Percentiles rank a stretch among this genome's conserved stretches.
These are phyloP conservation scores for Juncus effusus DNA, from an alignment of 176 grass and related monocot species.

Conservation along the genomic window DNA sequence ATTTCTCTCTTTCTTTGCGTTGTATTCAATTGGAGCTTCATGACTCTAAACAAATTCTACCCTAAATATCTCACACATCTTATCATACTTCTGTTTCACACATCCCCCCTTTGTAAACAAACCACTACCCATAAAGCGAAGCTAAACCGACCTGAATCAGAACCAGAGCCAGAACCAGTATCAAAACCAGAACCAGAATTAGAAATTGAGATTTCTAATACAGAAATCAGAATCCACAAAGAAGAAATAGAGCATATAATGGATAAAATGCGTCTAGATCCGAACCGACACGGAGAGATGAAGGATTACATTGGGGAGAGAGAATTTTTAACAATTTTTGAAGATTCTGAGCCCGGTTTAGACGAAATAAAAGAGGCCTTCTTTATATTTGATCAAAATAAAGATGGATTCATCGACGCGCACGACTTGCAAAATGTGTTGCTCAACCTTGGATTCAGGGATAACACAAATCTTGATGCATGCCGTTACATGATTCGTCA, in stretches of 20 bases:
- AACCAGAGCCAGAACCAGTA: no score
- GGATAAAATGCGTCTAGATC: not conserved
- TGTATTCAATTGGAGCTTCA: constrained; percentile 1
- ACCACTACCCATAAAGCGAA: not conserved
- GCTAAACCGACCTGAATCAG: not conserved
- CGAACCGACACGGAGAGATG: constrained; percentile 8
- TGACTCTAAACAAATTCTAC: constrained; percentile 16
- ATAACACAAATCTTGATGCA: constrained; percentile 28
- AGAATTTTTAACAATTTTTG: constrained; percentile 48
- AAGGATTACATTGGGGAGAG: constrained; percentile 12
- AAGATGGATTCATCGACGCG: constrained; percentile 68
- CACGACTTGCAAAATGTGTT: constrained; percentile 50
- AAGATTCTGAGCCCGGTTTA: constrained; percentile 73
- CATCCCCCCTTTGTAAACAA: not conserved
- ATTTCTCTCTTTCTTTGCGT: not conserved
- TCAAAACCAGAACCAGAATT: not conserved
- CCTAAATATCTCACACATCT: constrained; percentile 1
- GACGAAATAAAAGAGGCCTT: constrained; percentile 59
- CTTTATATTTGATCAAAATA: constrained; percentile 56
- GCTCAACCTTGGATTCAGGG: constrained; percentile 44
- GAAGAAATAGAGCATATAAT: not conserved
- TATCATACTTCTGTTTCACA: not conserved
- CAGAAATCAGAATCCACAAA: not conserved
- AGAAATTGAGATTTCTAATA: not conserved
- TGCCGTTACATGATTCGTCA: constrained; percentile 53